Percentiles rank a stretch among this genome's conserved stretches.
Conservation (phyloP, 1,284 basidiomycete species). For the Ustilago lituana region DNA sequence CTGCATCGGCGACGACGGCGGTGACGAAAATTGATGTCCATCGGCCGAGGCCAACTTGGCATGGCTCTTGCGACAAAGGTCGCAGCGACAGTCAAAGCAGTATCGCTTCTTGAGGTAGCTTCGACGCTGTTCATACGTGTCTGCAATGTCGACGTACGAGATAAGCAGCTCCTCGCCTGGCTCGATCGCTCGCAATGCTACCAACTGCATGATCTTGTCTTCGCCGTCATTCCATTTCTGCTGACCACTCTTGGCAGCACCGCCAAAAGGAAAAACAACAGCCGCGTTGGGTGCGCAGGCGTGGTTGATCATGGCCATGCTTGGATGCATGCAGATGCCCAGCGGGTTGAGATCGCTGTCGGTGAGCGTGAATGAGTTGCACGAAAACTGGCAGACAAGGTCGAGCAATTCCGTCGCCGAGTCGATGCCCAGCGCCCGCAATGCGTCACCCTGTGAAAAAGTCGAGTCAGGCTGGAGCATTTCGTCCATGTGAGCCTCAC, state of each 20-base stretch:
- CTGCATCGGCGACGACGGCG: constrained; percentile 24
- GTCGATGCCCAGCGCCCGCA: constrained; percentile 39
- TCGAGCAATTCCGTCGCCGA: constrained; percentile 43
- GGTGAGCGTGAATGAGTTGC: constrained; percentile 87
- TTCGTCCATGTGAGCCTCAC: constrained; percentile 27
- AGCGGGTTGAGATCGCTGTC: constrained; percentile 72
- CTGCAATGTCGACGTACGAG: constrained; percentile 84
- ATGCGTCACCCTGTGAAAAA: constrained; percentile 34
- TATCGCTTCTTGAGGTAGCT: constrained; percentile 79
- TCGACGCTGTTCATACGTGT: constrained; percentile 73
- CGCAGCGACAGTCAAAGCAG: constrained; percentile 80
- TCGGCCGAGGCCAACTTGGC: constrained; percentile 18
- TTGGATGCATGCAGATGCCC: constrained; percentile 81
- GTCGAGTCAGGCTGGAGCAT: constrained; percentile 31
- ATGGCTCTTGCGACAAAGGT: constrained; percentile 70
- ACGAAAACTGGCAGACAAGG: constrained; percentile 75
- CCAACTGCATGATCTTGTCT: constrained; percentile 72
- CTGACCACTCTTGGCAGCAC: constrained; percentile 61
- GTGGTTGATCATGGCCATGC: constrained; percentile 85
- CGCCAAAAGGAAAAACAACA: constrained; percentile 79
- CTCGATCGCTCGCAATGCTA: constrained; percentile 65
- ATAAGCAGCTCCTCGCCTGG: constrained; percentile 70
- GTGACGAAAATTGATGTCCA: constrained; percentile 20
- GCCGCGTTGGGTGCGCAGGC: constrained; percentile 89
- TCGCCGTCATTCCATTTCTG: constrained; percentile 24